Conservation (phyloP, 1,284 basidiomycete genomes). For the Vanrija humicola region DNA sequence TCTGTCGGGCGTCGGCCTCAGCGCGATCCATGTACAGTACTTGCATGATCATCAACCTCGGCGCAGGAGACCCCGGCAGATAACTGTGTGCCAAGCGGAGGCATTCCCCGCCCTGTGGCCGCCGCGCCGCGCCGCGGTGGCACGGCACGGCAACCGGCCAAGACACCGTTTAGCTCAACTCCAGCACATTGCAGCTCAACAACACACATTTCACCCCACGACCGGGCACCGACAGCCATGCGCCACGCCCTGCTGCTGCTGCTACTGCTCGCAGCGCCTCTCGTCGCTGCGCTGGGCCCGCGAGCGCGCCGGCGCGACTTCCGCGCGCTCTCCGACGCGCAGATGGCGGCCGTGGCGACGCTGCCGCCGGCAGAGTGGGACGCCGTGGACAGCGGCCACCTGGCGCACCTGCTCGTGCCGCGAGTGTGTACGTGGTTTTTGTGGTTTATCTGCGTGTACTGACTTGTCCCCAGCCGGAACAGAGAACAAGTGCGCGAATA, state of each 20-base stretch:
- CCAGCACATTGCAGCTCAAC: not conserved
- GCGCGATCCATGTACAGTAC: too few relatives aligned
- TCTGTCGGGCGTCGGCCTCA: too few relatives aligned
- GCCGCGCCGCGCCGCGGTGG: too few relatives aligned
- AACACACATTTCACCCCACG: not conserved
- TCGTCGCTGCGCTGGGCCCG: not conserved
- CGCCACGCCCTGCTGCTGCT: conserved; percentile 3
- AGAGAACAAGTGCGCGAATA: conserved; percentile 37
- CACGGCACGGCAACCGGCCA: too few relatives aligned
- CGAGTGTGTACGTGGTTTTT: conserved; percentile 60
- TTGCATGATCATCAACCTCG: too few relatives aligned
- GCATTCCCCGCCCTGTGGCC: too few relatives aligned
- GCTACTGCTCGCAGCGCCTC: not conserved
- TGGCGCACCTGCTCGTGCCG: conserved; percentile 76
- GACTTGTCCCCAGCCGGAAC: conserved; percentile 35
- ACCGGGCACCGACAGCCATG: not conserved
- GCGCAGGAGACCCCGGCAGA: too few relatives aligned
- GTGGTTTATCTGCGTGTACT: not conserved
- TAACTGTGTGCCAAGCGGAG: too few relatives aligned
- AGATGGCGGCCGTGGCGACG: conserved; percentile 20
- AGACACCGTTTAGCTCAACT: too few relatives aligned
- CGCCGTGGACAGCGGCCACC: conserved; percentile 52
- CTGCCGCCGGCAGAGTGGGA: conserved; percentile 38
- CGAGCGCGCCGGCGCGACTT: conserved; percentile 23
- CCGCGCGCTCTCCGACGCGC: conserved; percentile 19